phyloP scores from a whole-genome alignment of 2,329 filamentous ascomycete genomes.

The Elsinoe batatas region DNA sequence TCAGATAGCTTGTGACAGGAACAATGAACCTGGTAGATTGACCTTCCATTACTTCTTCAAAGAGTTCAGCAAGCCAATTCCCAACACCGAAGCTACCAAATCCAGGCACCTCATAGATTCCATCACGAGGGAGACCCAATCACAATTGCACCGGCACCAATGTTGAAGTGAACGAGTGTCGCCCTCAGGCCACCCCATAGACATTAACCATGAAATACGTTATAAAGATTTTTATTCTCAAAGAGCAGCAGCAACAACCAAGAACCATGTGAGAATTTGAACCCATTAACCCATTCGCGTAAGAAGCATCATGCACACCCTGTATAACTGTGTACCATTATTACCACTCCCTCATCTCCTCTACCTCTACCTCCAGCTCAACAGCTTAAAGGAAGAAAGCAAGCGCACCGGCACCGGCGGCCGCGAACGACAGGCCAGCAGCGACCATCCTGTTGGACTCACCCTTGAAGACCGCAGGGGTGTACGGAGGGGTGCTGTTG shows the following conservation, averaged over 20 bases:
- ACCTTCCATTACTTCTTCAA: too few species aligned
- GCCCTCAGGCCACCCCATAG: constrained; percentile 8
- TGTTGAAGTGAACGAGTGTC: constrained; percentile 5
- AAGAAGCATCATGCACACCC: background rate
- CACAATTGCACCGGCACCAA: background rate
- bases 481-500: constrained; percentile 8
- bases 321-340: background rate
- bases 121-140: background rate
- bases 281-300: constrained; percentile 1
- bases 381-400: constrained; percentile 10
- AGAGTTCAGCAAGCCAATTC: too few species aligned
- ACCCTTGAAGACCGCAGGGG: constrained; percentile 7
- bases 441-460: constrained; percentile 11
- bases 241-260: background rate
- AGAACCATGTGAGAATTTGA: constrained; percentile 6
- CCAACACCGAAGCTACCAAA: too few species aligned
- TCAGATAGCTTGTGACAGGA: too few species aligned
- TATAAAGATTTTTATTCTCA: background rate
- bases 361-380: background rate
- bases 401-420: constrained; percentile 9
- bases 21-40: too few species aligned
- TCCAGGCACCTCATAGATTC: too few species aligned
- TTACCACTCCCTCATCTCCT: background rate
- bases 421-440: constrained; percentile 12
- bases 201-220: constrained; percentile 7